Evolutionary conservation across 805 yeast species (phyloP).

Genomic region (Metschnikowia picachoensis): DNA sequence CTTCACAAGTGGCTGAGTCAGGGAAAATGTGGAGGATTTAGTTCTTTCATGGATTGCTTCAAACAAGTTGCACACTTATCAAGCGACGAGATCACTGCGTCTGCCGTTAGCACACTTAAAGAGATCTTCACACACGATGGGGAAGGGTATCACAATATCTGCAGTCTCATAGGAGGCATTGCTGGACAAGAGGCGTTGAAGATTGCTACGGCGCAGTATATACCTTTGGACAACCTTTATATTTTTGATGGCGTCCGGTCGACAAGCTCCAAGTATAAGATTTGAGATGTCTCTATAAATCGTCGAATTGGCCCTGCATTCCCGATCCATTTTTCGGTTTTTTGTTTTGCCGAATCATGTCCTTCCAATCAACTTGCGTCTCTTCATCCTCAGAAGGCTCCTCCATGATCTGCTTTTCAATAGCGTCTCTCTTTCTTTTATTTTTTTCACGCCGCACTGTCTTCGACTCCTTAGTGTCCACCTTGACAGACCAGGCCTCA

Average conservation of each 20-base stretch:
- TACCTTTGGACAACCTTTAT: conserved; percentile 68
- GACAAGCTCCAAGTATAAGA: conserved; percentile 40
- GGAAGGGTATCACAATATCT: conserved; percentile 51
- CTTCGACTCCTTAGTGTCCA: conserved; percentile 57
- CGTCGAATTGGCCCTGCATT: conserved; percentile 60
- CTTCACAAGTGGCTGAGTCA: conserved; percentile 20
- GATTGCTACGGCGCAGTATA: conserved; percentile 70
- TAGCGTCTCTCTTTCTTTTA: conserved; percentile 62
- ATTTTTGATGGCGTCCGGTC: conserved; percentile 71
- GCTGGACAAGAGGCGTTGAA: conserved; percentile 84
- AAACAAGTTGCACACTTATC: conserved; percentile 16
- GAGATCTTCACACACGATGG: conserved; percentile 39
- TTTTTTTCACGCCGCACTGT: conserved; percentile 63
- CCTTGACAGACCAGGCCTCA: conserved; percentile 77
- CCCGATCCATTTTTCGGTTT: conserved; percentile 44
- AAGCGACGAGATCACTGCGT: conserved; percentile 16
- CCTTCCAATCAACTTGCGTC: conserved; percentile 82
- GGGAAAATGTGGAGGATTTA: conserved; percentile 23
- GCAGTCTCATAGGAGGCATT: conserved; percentile 78
- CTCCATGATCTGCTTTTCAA: conserved; percentile 49
- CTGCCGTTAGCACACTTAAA: conserved; percentile 19
- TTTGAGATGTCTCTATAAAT: conserved; percentile 23
- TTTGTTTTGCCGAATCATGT: conserved; percentile 62
- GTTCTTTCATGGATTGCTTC: conserved; percentile 20
- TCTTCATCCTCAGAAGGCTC: conserved; percentile 42